Evolutionary conservation across 1,139 yeast species (phyloP).

Genomic region (Torulaspora globosa): DNA sequence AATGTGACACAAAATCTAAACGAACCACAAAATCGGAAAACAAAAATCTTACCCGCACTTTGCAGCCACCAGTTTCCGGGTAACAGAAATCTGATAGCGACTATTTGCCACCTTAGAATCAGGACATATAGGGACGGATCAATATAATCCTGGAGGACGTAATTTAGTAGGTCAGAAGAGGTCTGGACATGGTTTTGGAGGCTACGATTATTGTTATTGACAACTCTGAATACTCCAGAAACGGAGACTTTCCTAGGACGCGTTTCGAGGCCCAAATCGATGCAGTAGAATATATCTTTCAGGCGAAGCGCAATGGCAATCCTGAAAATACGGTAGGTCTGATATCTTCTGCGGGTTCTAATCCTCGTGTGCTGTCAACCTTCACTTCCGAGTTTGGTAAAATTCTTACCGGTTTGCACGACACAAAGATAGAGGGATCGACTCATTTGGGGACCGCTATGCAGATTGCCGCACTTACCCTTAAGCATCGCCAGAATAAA

Average conservation of each 20-base stretch:
- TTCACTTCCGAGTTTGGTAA: conserved; percentile 86
- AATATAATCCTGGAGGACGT: too few species aligned
- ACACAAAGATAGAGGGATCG: conserved; percentile 68
- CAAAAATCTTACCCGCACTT: conserved; percentile 3
- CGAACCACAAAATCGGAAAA: background rate
- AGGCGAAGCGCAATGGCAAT: conserved; percentile 78
- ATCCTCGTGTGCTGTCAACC: conserved; percentile 81
- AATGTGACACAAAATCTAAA: conserved; percentile 2
- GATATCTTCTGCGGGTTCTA: conserved; percentile 81
- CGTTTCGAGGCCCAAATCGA: conserved; percentile 92
- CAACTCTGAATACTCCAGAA: conserved; percentile 92
- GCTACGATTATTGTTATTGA: conserved; percentile 95
- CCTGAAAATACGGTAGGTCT: conserved; percentile 95
- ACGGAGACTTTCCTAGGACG: conserved; percentile 88
- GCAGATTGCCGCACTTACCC: conserved; percentile 95
- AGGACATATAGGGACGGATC: background rate
- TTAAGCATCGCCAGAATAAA: conserved; percentile 93
- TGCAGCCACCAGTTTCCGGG: background rate
- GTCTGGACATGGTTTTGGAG: conserved; percentile 69
- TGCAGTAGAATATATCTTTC: conserved; percentile 85
- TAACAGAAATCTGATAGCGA: background rate
- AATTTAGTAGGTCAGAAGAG: background rate
- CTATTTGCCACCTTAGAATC: conserved; percentile 19
- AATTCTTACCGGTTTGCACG: conserved; percentile 82
- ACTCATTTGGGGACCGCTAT: conserved; percentile 75